These are phyloP conservation scores for Afroboletus lepidellus DNA, from an alignment of 1,284 basidiomycete genomes.

Conservation along the genomic window DNA sequence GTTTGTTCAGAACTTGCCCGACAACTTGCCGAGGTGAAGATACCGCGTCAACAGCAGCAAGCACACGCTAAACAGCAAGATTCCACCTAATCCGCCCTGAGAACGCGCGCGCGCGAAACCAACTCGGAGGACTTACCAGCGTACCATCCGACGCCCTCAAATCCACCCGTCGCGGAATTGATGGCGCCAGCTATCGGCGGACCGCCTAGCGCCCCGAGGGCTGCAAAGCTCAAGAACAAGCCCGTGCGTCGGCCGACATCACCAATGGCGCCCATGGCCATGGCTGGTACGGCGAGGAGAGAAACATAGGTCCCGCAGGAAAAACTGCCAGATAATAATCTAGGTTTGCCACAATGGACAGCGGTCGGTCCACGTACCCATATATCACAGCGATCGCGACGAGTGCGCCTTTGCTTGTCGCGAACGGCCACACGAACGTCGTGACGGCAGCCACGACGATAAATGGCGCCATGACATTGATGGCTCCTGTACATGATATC, in stretches of 20 bases:
- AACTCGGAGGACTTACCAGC: slow-evolving; percentile 39
- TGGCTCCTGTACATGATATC: slow-evolving; percentile 27
- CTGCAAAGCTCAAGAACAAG: slow-evolving; percentile 52
- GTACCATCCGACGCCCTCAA: slow-evolving; percentile 43
- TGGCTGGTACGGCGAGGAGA: slow-evolving; percentile 52
- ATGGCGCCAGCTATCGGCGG: slow-evolving; percentile 54
- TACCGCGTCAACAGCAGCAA: slow-evolving; percentile 27
- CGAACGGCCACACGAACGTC: slow-evolving; percentile 48
- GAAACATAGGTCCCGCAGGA: slow-evolving; percentile 57
- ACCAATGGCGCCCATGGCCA: slow-evolving; percentile 55
- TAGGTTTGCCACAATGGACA: not conserved
- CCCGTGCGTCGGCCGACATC: slow-evolving; percentile 62
- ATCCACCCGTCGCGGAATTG: slow-evolving; percentile 34
- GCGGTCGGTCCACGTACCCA: slow-evolving; percentile 34
- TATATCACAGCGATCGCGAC: slow-evolving; percentile 43
- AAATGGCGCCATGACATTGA: slow-evolving; percentile 46
- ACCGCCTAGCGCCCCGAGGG: slow-evolving; percentile 45
- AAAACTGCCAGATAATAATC: slow-evolving; percentile 48
- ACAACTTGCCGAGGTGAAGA: slow-evolving; percentile 29
- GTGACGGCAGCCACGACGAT: slow-evolving; percentile 38
- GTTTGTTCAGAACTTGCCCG: slow-evolving; percentile 28
- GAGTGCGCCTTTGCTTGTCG: slow-evolving; percentile 29
- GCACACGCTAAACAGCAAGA: slow-evolving; percentile 27
- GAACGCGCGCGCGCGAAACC: slow-evolving; percentile 32
- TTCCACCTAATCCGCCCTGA: slow-evolving; percentile 20